Base-by-base conservation (phyloP, 371 early-diverging fungal genomes). In the Mucor racemosus region DNA sequence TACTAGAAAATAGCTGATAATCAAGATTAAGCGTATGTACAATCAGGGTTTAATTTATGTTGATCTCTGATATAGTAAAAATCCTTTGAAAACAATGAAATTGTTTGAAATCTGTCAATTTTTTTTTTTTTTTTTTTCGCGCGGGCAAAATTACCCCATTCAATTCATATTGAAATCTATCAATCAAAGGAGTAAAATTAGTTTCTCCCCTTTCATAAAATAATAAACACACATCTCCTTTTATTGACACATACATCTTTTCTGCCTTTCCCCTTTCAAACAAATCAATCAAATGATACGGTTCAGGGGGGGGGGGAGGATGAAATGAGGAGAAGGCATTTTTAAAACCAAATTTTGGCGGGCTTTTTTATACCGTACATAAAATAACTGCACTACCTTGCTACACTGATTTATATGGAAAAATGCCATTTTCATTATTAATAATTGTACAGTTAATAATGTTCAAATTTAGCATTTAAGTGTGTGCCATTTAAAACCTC, bases 181-280 rank as follows among this genome's bases (percentile, higher is more conserved):
- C n/a, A n/a, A 9, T 36, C 36, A 46, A 46, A 17, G 46, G 46
- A 46, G 46, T 46, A 46, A 46, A 46, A 46, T 19, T 7, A 46
- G 17, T 17, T 7, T 17, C 19, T 46, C 46, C 46, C 21, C 46
- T 46, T 46, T 46, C 46, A 46, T 46, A 15, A 46, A 17, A 41
- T 36, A 9, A 36, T 36, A 9, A 36, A 36, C 36, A 17, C 7
- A 8, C 46, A 46, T 46, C 46, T 46, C 46, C 46, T 46, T 46
- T 46, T 46, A 46, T 46, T 46, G 46, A 46, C 46, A 46, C 46
- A 46, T 46, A 46, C 46, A 46, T 46, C 46, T 44, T 44, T 44
- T 44, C n/a, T n/a, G n/a, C n/a, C n/a, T 10, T 15, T 44, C 44
- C 44, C 46, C 46, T 46, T 46, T 46, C 46, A 44, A 17, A 44